phyloP scores from a whole-genome alignment of 1,284 basidiomycete genomes.

The Bjerkandera adusta region DNA sequence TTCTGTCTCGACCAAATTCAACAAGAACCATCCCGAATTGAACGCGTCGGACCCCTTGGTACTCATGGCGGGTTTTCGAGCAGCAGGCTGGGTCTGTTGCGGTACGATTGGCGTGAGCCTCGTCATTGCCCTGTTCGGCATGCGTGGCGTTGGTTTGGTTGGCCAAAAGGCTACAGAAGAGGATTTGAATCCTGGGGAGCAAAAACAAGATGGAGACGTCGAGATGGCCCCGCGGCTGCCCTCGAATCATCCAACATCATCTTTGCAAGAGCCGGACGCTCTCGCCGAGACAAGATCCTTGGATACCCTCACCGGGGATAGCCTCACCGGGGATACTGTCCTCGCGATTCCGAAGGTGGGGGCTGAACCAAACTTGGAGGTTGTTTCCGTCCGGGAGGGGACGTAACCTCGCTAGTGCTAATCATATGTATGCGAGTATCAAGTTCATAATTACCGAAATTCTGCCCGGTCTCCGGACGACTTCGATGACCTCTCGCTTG shows the following conservation, averaged over 20 bases:
- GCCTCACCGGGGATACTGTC: not conserved
- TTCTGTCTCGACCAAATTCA: slow-evolving; percentile 27
- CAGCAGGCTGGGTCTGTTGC: slow-evolving; percentile 32
- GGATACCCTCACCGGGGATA: not conserved
- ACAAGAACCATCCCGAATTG: slow-evolving; percentile 21
- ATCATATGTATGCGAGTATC: too few species aligned
- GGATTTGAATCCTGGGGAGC: not conserved
- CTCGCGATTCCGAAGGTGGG: not conserved
- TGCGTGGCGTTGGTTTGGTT: slow-evolving; percentile 30
- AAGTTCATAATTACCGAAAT: too few species aligned
- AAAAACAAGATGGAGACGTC: slow-evolving; percentile 3
- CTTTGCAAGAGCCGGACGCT: too few species aligned
- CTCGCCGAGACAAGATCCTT: not conserved
- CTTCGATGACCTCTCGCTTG: too few species aligned
- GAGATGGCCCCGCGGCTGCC: slow-evolving; percentile 1
- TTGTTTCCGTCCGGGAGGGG: not conserved
- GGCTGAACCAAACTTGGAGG: not conserved
- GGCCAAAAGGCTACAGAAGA: slow-evolving; percentile 17
- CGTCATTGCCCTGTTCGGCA: slow-evolving; percentile 26
- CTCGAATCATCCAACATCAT: not conserved
- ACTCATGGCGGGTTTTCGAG: slow-evolving; percentile 34
- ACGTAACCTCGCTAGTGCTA: too few species aligned
- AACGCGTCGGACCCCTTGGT: slow-evolving; percentile 25
- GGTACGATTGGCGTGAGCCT: slow-evolving; percentile 23
- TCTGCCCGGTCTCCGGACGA: too few species aligned